Conservation (phyloP, 228 moss, liverwort and hornwort genomes). For the Sphagnum fallax region DNA sequence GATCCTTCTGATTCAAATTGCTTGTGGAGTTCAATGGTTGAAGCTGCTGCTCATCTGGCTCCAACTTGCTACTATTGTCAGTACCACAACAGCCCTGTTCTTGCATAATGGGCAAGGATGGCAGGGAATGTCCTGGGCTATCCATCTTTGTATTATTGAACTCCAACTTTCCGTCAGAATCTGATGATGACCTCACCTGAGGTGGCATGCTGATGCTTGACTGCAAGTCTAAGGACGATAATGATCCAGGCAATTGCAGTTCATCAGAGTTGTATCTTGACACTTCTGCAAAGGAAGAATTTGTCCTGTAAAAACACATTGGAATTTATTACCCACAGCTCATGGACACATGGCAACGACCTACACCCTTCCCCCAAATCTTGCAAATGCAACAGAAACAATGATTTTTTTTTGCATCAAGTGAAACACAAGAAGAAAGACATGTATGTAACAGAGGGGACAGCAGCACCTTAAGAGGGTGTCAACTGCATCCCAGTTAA, state of each 20-base stretch:
- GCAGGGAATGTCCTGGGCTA: constrained; percentile 5
- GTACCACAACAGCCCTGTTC: constrained; percentile 1
- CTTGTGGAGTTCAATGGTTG: constrained; percentile 6
- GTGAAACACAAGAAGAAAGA: no score
- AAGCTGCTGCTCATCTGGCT: constrained; percentile 16
- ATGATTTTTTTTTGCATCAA: no score
- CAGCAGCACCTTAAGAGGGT: constrained; percentile 26
- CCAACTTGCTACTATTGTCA: not conserved
- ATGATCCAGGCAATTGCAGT: constrained; percentile 48
- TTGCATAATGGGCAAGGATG: constrained; percentile 13
- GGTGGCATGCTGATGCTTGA: constrained; percentile 17
- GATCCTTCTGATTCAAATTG: constrained; percentile 26
- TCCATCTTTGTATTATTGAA: constrained; percentile 16
- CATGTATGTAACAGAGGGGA: no score
- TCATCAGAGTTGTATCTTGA: constrained; percentile 17
- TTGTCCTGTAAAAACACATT: constrained; percentile 4
- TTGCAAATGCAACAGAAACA: no score
- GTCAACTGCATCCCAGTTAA: constrained; percentile 48
- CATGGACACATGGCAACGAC: no score
- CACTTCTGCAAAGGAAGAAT: constrained; percentile 27
- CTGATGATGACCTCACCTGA: constrained; percentile 21
- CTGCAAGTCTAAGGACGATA: constrained; percentile 35
- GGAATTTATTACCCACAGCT: no score
- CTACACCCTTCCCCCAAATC: no score
- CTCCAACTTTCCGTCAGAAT: constrained; percentile 21